These are phyloP conservation scores for Globisporangium parvum DNA, from an alignment of 352 stramenopile genomes.

Conservation along the genomic window DNA sequence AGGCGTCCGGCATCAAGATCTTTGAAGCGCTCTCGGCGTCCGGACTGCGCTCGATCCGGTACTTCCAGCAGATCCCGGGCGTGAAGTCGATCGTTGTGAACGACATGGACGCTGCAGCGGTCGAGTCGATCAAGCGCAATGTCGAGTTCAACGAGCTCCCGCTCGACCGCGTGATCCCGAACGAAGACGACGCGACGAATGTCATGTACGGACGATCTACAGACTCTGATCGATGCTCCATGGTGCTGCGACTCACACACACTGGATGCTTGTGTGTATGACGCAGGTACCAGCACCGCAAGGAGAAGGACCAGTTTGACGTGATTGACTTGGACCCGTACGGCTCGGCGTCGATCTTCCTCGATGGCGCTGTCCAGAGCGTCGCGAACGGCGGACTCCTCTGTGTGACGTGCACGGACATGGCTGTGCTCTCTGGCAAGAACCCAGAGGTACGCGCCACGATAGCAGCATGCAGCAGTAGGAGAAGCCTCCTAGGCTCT, in stretches of 20 bases:
- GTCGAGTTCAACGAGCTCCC: conserved; percentile 86
- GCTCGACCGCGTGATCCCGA: conserved; percentile 77
- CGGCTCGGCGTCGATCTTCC: conserved; percentile 96
- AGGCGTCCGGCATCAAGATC: conserved; percentile 92
- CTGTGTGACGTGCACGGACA: conserved; percentile 99
- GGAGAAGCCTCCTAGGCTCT: too few relatives aligned
- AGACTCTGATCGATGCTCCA: neutral
- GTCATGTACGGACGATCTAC: conserved; percentile 57
- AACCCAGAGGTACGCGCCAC: conserved; percentile 58
- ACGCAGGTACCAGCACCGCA: conserved; percentile 59
- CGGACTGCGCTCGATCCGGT: conserved; percentile 97
- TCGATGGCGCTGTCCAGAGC: conserved; percentile 96
- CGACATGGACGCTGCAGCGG: conserved; percentile 96
- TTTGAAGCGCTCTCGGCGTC: conserved; percentile 98
- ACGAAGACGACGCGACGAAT: conserved; percentile 80
- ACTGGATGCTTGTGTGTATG: neutral
- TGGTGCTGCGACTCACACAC: neutral
- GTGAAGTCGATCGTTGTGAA: conserved; percentile 98
- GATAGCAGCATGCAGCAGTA: neutral
- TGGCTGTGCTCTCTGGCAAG: conserved; percentile 90
- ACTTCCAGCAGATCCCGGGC: conserved; percentile 98
- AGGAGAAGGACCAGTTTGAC: conserved; percentile 93
- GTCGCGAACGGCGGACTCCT: conserved; percentile 95
- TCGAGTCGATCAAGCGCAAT: conserved; percentile 95
- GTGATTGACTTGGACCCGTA: conserved; percentile 99